phyloP scores from a whole-genome alignment of 1,139 yeast species.

The Sporopachydermia cereana region DNA sequence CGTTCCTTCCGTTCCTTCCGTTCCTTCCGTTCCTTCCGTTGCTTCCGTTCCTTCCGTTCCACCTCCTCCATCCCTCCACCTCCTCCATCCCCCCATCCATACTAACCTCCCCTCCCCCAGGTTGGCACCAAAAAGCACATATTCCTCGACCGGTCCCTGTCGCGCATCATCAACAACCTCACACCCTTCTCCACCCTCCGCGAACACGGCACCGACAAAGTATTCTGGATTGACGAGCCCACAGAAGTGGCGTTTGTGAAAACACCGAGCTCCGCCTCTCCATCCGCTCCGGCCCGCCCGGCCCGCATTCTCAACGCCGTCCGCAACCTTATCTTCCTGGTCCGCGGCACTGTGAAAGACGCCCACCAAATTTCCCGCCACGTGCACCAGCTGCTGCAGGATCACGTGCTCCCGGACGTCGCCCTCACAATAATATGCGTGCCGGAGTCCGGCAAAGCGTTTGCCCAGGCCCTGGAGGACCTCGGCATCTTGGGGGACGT shows the following conservation, averaged over 20 bases:
- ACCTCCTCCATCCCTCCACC: neutral
- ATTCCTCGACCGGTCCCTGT: slow-evolving; percentile 43
- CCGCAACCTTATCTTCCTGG: slow-evolving; percentile 30
- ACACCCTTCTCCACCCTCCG: slow-evolving; percentile 49
- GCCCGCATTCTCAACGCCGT: slow-evolving; percentile 15
- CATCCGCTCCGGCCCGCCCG: neutral
- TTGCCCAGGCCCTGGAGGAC: slow-evolving; percentile 22
- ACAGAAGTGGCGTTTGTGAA: slow-evolving; percentile 8
- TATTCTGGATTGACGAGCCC: slow-evolving; percentile 42
- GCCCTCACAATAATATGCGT: slow-evolving; percentile 20
- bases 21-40: neutral
- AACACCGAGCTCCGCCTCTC: neutral
- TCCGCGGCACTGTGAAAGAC: slow-evolving; percentile 16
- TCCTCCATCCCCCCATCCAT: neutral
- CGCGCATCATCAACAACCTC: slow-evolving; percentile 45
- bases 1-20: neutral
- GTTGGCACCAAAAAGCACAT: slow-evolving; percentile 27
- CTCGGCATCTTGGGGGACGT: slow-evolving; percentile 28
- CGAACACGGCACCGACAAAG: slow-evolving; percentile 44
- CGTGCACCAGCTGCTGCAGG: slow-evolving; percentile 15
- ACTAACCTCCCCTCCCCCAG: slow-evolving; percentile 9
- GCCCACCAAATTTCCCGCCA: slow-evolving; percentile 19
- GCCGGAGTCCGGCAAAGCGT: slow-evolving; percentile 25
- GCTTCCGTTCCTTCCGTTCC: neutral
- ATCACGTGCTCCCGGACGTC: slow-evolving; percentile 10